Evolutionary conservation across 352 stramenopile species (phyloP), one percentile per base, ranked within the genome.

Genomic region (Globisporangium emineosum): DNA sequence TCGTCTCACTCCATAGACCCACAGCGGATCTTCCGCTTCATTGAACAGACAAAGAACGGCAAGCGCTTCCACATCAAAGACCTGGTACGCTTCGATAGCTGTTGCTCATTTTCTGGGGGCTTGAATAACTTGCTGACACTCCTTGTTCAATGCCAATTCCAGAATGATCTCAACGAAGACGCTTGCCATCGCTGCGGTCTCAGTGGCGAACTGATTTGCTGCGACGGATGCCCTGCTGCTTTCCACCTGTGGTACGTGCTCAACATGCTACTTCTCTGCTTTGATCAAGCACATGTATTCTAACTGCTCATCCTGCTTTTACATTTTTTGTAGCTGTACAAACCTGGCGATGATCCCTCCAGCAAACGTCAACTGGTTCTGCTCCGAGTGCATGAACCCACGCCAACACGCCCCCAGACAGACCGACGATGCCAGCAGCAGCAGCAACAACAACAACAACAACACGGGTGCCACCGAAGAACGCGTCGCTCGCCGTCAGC

Each of bases 101-200:
- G n/a, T n/a, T n/a, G n/a, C n/a, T 12, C 13, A 29, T 12, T 52
- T 29, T 10, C 43, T 57, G 29, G 68, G 50, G 73, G 19, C n/a
- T 52, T 25, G 19, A 29, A 45, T 12, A 37, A 33, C 8, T 9
- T 23, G 12, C 9, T 15, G 29, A 32, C 29, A 19, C 43, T 67
- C 53, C 33, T n/a, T 50, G 5, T 60, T 30, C 3, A 23, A 29
- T 17, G 25, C 17, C 27, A 12, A 21, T 50, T 52, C 40, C 29
- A 90, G 80, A 88, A 89, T 52, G 85, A 94, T 57, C 67, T 94
- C 33, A 91, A 91, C 55, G 85, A 94, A 75, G 85, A 94, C 64
- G 77, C 75, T 21, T 94, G 85, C 62, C 82, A 89, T 50, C 85
- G 85, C 32, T 94, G 85, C 51, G 80, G 81, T 0, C 73, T 88